Evolutionary conservation across 2,329 filamentous ascomycete species (phyloP).

Genomic region (Calonectria pteridis): DNA sequence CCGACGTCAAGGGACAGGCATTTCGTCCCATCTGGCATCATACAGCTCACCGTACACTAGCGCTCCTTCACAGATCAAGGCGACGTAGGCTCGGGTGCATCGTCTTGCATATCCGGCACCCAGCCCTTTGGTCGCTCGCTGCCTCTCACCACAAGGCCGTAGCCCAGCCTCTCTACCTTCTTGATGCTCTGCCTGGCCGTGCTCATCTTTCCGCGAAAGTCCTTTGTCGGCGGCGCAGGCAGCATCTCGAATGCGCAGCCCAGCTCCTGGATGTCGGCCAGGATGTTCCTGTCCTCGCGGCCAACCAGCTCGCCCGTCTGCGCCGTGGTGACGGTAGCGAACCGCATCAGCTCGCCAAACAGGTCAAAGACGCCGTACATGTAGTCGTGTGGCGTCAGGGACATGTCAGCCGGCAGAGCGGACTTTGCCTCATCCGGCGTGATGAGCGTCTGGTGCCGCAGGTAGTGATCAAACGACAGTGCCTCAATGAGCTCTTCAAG

Average conservation of each 20-base stretch:
- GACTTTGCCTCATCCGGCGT: slow-evolving; percentile 70
- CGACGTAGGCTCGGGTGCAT: slow-evolving; percentile 46
- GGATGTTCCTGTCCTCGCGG: slow-evolving; percentile 67
- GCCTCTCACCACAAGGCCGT: slow-evolving; percentile 88
- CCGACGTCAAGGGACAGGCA: neutral
- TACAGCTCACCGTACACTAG: neutral
- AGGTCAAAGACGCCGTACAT: slow-evolving; percentile 92
- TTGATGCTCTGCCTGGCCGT: slow-evolving; percentile 90
- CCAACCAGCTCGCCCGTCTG: slow-evolving; percentile 71
- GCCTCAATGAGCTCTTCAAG: slow-evolving; percentile 97
- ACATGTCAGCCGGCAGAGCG: slow-evolving; percentile 65
- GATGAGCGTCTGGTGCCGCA: slow-evolving; percentile 81
- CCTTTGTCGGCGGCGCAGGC: slow-evolving; percentile 67
- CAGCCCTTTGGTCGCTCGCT: slow-evolving; percentile 92
- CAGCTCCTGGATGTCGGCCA: slow-evolving; percentile 84
- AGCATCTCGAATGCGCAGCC: slow-evolving; percentile 82
- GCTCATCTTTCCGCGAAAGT: slow-evolving; percentile 82
- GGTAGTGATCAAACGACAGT: slow-evolving; percentile 88
- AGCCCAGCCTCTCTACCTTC: slow-evolving; percentile 93
- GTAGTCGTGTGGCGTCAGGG: slow-evolving; percentile 85
- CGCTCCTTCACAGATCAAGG: slow-evolving; percentile 31
- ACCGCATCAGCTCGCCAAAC: slow-evolving; percentile 96
- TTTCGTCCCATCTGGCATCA: neutral
- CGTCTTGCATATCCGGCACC: slow-evolving; percentile 79
- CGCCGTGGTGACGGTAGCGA: slow-evolving; percentile 89